These are phyloP conservation scores for Amylocarpus encephaloides DNA, from an alignment of 2,329 filamentous ascomycete species.

Conservation along the genomic window DNA sequence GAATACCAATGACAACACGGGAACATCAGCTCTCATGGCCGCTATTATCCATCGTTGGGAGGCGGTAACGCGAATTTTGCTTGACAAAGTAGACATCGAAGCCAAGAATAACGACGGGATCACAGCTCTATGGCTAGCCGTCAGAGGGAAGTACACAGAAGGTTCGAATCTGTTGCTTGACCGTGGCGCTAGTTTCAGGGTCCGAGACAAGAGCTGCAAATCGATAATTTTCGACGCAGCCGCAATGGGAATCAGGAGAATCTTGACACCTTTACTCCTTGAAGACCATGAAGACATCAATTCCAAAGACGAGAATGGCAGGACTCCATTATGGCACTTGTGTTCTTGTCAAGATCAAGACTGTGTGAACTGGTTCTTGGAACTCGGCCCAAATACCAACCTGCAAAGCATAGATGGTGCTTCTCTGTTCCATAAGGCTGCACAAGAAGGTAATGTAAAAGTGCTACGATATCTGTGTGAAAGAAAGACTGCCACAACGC, in stretches of 20 bases:
- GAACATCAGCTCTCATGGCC: neutral
- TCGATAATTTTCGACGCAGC: neutral
- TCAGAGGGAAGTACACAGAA: neutral
- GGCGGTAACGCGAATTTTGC: neutral
- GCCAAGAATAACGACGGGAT: neutral
- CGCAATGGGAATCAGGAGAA: neutral
- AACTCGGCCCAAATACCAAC: neutral
- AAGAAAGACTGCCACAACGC: too few species aligned
- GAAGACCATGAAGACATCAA: neutral
- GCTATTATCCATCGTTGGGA: neutral
- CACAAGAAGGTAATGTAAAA: neutral
- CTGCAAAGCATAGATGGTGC: neutral
- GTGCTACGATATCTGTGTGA: too few species aligned
- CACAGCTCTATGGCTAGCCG: neutral
- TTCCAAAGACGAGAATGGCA: neutral
- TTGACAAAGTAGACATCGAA: conserved; percentile 12
- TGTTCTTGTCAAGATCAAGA: neutral
- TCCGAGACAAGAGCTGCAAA: neutral
- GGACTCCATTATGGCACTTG: neutral
- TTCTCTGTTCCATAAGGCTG: neutral
- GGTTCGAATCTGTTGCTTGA: neutral
- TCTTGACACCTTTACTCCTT: neutral
- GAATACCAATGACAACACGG: neutral
- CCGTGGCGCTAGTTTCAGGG: neutral
- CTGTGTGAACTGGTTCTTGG: neutral